A percentile compares a stretch with the other conserved stretches of the same genome.
Conservation (phyloP, 805 yeast genomes). For the Kluyveromyces aestuarii region DNA sequence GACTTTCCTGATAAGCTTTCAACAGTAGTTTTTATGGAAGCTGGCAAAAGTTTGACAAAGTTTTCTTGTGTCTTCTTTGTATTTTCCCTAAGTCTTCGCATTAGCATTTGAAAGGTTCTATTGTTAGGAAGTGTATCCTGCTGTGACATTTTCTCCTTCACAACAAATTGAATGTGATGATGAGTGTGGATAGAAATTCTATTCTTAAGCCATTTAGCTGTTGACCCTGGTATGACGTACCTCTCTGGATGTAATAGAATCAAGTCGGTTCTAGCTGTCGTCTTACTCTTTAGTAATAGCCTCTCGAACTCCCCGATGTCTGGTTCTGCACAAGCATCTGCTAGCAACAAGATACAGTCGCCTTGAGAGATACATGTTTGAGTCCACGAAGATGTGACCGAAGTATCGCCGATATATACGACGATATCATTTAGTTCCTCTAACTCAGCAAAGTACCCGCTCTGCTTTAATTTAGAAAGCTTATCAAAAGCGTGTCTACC, state of each 20-base stretch:
- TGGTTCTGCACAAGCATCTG: conserved; percentile 70
- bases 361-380: conserved; percentile 89
- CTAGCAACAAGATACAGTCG: conserved; percentile 82
- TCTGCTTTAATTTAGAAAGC: conserved; percentile 71
- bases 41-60: conserved; percentile 24
- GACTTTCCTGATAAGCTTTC: conserved; percentile 29
- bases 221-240: conserved; percentile 75
- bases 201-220: conserved; percentile 74
- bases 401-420: conserved; percentile 80
- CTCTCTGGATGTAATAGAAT: conserved; percentile 78
- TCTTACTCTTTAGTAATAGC: conserved; percentile 59
- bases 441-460: conserved; percentile 83
- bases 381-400: conserved; percentile 81
- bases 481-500: conserved; percentile 93
- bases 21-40: conserved; percentile 29
- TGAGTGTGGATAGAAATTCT: conserved; percentile 89
- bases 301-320: conserved; percentile 81
- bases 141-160: neutral
- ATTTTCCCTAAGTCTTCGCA: conserved; percentile 21
- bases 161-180: conserved; percentile 72
- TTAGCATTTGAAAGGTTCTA: conserved; percentile 9
- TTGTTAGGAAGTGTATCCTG: neutral
- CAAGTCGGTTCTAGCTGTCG: conserved; percentile 82
- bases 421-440: conserved; percentile 88
- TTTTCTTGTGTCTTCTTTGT: conserved; percentile 21